A percentile compares a stretch with the other conserved stretches of the same genome.
Evolutionary conservation across 768 basidiomycete species (phyloP).

Genomic region (Kwoniella sp.): DNA sequence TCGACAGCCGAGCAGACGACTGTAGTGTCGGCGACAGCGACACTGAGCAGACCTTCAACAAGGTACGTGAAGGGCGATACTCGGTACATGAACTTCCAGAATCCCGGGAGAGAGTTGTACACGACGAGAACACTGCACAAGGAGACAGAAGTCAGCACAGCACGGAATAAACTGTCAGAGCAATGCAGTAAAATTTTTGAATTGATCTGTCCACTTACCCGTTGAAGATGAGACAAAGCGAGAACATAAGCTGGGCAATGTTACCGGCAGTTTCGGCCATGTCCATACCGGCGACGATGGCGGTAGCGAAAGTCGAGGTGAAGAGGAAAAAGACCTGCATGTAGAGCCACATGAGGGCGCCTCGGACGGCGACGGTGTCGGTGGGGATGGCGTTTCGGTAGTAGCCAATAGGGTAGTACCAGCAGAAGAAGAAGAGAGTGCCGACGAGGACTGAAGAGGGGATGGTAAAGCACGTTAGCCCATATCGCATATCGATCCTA

Average conservation of each 20-base stretch:
- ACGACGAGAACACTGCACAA: constrained; percentile 47
- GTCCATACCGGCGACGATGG: constrained; percentile 57
- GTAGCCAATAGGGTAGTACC: constrained; percentile 58
- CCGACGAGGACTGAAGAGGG: constrained; percentile 38
- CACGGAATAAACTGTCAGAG: too few relatives aligned
- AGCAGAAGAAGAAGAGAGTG: constrained; percentile 52
- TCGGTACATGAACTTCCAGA: constrained; percentile 55
- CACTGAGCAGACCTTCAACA: constrained; percentile 38
- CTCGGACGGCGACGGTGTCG: constrained; percentile 56
- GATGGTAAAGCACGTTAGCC: not conserved
- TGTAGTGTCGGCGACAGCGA: constrained; percentile 64
- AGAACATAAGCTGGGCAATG: constrained; percentile 59
- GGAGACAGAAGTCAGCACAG: not conserved
- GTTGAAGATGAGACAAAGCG: constrained; percentile 59
- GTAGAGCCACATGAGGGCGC: constrained; percentile 59
- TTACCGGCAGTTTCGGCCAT: constrained; percentile 59
- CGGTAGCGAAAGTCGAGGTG: constrained; percentile 54
- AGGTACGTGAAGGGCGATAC: constrained; percentile 58
- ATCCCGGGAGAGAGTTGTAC: constrained; percentile 45
- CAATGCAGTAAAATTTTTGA: too few relatives aligned
- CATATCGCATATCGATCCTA: not conserved
- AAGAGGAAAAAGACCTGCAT: constrained; percentile 59
- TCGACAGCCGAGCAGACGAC: constrained; percentile 71
- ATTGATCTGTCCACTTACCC: constrained; percentile 41
- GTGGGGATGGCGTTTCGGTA: constrained; percentile 58